phyloP scores from a whole-genome alignment of 768 basidiomycete genomes.

The Tylopilus balloui region DNA sequence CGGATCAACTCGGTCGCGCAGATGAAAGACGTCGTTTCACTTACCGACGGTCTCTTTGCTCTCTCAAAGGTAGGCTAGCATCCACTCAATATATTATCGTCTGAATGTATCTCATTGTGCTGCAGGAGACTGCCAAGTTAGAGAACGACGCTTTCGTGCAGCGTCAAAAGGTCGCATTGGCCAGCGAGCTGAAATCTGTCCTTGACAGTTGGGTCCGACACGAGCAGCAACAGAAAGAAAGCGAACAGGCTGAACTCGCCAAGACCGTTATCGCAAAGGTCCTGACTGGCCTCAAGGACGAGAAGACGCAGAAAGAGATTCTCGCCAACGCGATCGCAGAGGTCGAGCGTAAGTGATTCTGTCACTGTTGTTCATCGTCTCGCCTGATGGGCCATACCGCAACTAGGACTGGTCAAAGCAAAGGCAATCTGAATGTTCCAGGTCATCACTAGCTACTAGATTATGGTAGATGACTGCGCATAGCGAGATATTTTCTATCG shows the following conservation, averaged over 20 bases:
- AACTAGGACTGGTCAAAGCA: conserved; percentile 80
- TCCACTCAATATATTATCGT: background rate
- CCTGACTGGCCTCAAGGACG: conserved; percentile 73
- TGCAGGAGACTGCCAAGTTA: conserved; percentile 84
- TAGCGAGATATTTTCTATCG: conserved; percentile 8
- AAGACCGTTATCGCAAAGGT: conserved; percentile 87
- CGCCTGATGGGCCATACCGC: background rate
- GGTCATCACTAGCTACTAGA: conserved; percentile 26
- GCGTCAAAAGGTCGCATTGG: conserved; percentile 81
- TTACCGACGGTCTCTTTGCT: conserved; percentile 87
- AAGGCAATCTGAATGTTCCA: conserved; percentile 71
- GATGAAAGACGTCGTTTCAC: conserved; percentile 92
- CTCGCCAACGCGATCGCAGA: conserved; percentile 75
- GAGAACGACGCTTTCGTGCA: conserved; percentile 89
- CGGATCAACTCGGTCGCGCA: conserved; percentile 88
- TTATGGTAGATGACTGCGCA: conserved; percentile 20
- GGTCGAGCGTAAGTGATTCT: conserved; percentile 80
- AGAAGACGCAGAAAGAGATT: conserved; percentile 86
- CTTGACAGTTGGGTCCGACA: conserved; percentile 98
- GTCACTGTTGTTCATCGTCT: background rate
- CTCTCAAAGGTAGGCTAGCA: conserved; percentile 71
- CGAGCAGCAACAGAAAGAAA: conserved; percentile 96
- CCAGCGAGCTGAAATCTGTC: conserved; percentile 87
- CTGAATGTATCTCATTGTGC: background rate
- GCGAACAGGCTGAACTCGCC: conserved; percentile 89